Evolutionary conservation across 192 early-diverging fungal species (phyloP), one percentile per base, ranked within the genome.

Genomic region (Phycomyces nitens): DNA sequence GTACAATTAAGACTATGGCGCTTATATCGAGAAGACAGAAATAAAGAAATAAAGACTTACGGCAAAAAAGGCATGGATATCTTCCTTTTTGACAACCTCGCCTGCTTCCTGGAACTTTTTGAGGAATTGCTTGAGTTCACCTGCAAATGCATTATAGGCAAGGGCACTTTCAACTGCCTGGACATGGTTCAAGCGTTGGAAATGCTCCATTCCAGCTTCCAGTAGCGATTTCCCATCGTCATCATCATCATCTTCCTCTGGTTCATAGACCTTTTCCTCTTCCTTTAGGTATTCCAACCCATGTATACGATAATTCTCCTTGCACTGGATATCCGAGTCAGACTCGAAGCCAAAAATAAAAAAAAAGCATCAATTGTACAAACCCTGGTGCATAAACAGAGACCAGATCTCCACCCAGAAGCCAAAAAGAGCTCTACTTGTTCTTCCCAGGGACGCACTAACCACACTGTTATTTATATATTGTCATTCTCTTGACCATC

Each of bases 241-340:
- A 16, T 88, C 84, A 68, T 97, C 93, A n/a, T 87, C 84, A 68
- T 97, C 93, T 16, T 87, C 81, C 53, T 91, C 89, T 20, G 90
- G 91, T 63, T 91, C 89, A 60, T 84, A 84, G 1, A 88, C 74
- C 1, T 78, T 78, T 53, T 95, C 91, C 20, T 81, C 84, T 18
- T 74, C 68, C 23, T 88, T 20, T 18, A 90, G 64, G 41, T 80
- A 89, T n/a, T 63, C 51, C 7, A 89, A 71, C 1, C 70, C 53
- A 41, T 81, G 59, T 40, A 72, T 51, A 14, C 72, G 73, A 53
- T 86, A 83, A 44, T 76, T 42, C 16, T 69, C 54, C 62, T 74
- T 76, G 53, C 88, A 90, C 58, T 78, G 55, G 42, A 40, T 34
- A 34, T 34, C 3, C 29, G 3, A 34, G 7, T 7, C 29, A 34